Conservation (phyloP, 345 rosid species). For the Rubroshorea leprosula region DNA sequence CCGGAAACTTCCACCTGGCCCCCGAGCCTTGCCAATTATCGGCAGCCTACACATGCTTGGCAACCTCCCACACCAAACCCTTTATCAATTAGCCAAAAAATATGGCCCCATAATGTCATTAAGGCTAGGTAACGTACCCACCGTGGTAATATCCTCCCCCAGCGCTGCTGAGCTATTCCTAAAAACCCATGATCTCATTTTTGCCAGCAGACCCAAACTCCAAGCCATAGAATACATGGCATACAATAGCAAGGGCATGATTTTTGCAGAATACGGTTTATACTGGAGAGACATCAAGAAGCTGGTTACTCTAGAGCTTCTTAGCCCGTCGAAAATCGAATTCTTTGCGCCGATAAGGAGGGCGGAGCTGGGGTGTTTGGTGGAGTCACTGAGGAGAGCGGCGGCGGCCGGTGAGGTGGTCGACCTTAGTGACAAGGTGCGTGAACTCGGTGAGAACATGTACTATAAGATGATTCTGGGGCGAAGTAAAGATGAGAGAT, state of each 20-base stretch:
- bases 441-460: slow-evolving; percentile 11
- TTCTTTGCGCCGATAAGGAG: slow-evolving; percentile 18
- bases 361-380: slow-evolving; percentile 14
- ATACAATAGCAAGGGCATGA: slow-evolving; percentile 19
- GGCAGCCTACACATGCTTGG: slow-evolving; percentile 36
- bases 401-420: slow-evolving; percentile 9
- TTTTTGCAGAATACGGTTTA: slow-evolving; percentile 11
- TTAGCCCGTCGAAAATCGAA: slow-evolving; percentile 21
- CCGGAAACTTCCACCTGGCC: slow-evolving; percentile 35
- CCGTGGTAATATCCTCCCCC: slow-evolving; percentile 36
- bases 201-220: slow-evolving; percentile 24
- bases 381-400: slow-evolving; percentile 8
- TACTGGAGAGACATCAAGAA: slow-evolving; percentile 25
- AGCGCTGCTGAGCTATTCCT: slow-evolving; percentile 31
- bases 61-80: slow-evolving; percentile 25
- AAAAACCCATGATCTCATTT: too few species aligned
- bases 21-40: slow-evolving; percentile 27
- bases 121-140: slow-evolving; percentile 23
- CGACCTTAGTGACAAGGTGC: slow-evolving; percentile 10
- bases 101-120: slow-evolving; percentile 40
- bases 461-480: slow-evolving; percentile 19
- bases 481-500: not conserved
- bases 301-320: slow-evolving; percentile 18
- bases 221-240: slow-evolving; percentile 19
- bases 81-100: slow-evolving; percentile 22